Percentiles rank a stretch among this genome's conserved stretches.
phyloP scores from a whole-genome alignment of 306 rosid genomes.

The Alnus rubra region DNA sequence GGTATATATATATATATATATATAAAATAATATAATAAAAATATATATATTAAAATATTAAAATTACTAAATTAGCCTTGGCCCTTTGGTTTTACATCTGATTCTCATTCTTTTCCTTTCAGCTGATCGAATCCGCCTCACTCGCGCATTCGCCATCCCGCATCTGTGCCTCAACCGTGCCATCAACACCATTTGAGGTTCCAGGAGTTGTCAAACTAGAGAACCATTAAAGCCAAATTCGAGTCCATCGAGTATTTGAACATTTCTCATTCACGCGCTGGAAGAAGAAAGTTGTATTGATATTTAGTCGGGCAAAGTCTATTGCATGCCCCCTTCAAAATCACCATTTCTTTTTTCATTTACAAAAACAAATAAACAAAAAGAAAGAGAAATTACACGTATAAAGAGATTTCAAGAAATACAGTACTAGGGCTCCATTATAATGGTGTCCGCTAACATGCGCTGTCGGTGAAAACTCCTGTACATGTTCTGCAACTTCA shows the following conservation, averaged over 20 bases:
- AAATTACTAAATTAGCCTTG: too few relatives aligned
- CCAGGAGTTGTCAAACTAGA: constrained; percentile 40
- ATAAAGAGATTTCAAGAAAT: neutral
- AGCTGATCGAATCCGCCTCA: too few relatives aligned
- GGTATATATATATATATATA: too few relatives aligned
- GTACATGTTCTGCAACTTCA: constrained; percentile 69
- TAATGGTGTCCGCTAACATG: constrained; percentile 83
- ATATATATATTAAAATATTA: too few relatives aligned
- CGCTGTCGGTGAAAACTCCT: constrained; percentile 89
- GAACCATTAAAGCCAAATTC: constrained; percentile 78
- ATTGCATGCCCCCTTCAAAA: constrained; percentile 82
- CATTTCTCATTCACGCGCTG: constrained; percentile 51
- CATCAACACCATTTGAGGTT: neutral
- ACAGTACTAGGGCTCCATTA: constrained; percentile 71
- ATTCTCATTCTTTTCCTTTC: too few relatives aligned
- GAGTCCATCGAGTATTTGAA: constrained; percentile 65
- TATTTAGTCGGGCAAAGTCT: constrained; percentile 63
- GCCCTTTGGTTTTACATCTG: too few relatives aligned
- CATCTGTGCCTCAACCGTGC: too few relatives aligned
- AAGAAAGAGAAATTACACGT: neutral
- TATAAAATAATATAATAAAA: too few relatives aligned
- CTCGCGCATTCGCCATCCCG: too few relatives aligned
- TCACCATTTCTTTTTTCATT: neutral
- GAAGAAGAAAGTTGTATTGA: constrained; percentile 84
- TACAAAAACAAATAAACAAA: neutral